Percentiles rank a stretch among this genome's conserved stretches.
phyloP scores from a whole-genome alignment of 129 eudicot genomes.

The Lactuca saligna region DNA sequence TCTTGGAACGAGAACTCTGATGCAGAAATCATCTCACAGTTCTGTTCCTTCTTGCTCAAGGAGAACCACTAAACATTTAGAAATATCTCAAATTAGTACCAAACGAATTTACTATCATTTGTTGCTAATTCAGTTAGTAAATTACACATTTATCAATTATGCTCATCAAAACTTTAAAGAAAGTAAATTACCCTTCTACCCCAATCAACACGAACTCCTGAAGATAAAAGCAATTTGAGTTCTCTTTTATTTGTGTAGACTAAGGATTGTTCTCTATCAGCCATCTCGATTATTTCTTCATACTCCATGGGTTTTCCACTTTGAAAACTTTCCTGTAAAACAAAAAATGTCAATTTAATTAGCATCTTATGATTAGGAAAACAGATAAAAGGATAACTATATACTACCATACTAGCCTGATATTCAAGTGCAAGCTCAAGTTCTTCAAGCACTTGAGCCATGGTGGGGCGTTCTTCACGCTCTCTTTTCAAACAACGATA shows the following conservation, averaged over 20 bases:
- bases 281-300: constrained; percentile 26
- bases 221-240: constrained; percentile 22
- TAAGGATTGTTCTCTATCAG: constrained; percentile 17
- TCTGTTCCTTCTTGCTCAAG: constrained; percentile 24
- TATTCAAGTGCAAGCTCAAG: constrained; percentile 25
- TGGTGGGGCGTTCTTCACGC: constrained; percentile 25
- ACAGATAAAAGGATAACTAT: background rate
- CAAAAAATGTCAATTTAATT: background rate
- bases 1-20: constrained; percentile 22
- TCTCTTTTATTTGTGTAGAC: constrained; percentile 26
- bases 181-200: constrained; percentile 24
- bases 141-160: too few relatives aligned
- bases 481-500: constrained; percentile 17
- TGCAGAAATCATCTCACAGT: constrained; percentile 29
- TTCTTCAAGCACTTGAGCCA: constrained; percentile 21
- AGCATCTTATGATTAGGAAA: background rate
- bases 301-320: constrained; percentile 32
- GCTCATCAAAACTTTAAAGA: background rate
- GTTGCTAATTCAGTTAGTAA: background rate
- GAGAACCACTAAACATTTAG: constrained; percentile 21
- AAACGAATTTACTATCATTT: background rate
- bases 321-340: constrained; percentile 14
- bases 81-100: constrained; percentile 2
- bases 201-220: constrained; percentile 28
- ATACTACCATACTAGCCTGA: background rate